Conservation (phyloP, 2,329 filamentous ascomycete genomes). For the Lecanicillium sp. region DNA sequence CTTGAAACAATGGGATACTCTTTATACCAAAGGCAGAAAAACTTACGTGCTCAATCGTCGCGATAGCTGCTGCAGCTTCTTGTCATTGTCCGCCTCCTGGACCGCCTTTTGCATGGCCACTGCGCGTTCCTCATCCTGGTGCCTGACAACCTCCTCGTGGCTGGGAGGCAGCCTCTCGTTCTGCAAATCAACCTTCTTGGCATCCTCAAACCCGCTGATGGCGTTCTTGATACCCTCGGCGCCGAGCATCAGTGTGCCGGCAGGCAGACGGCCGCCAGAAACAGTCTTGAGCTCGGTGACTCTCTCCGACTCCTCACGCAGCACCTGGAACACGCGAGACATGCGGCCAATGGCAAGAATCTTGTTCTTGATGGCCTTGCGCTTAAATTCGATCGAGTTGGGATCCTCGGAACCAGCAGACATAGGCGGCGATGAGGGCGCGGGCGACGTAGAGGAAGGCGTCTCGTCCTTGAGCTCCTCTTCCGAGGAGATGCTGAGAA, state of each 20-base stretch:
- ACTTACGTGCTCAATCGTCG: conserved; percentile 94
- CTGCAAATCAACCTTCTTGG: conserved; percentile 91
- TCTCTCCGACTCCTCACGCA: conserved; percentile 93
- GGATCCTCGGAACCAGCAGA: conserved; percentile 50
- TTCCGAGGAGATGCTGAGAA: conserved; percentile 97
- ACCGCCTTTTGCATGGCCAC: conserved; percentile 80
- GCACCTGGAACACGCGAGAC: conserved; percentile 95
- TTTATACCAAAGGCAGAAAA: too few species aligned
- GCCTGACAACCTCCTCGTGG: conserved; percentile 82
- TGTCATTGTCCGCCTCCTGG: conserved; percentile 86
- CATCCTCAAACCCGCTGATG: conserved; percentile 94
- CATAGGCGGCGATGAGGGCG: conserved; percentile 65
- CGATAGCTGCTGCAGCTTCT: conserved; percentile 76
- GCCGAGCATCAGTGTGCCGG: conserved; percentile 94
- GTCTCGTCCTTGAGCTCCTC: conserved; percentile 90
- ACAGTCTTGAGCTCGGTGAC: conserved; percentile 98
- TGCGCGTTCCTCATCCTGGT: conserved; percentile 71
- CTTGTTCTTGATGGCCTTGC: conserved; percentile 98
- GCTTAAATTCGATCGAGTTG: conserved; percentile 87
- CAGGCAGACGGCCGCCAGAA: conserved; percentile 82
- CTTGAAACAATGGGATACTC: conserved; percentile 17
- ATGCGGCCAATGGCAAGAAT: conserved; percentile 94
- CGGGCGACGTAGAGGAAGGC: conserved; percentile 60
- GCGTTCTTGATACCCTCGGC: conserved; percentile 98
- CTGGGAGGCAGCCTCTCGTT: conserved; percentile 91